Conservation (phyloP, 2,329 filamentous ascomycete species). For the Penicillium sclerotigenum region DNA sequence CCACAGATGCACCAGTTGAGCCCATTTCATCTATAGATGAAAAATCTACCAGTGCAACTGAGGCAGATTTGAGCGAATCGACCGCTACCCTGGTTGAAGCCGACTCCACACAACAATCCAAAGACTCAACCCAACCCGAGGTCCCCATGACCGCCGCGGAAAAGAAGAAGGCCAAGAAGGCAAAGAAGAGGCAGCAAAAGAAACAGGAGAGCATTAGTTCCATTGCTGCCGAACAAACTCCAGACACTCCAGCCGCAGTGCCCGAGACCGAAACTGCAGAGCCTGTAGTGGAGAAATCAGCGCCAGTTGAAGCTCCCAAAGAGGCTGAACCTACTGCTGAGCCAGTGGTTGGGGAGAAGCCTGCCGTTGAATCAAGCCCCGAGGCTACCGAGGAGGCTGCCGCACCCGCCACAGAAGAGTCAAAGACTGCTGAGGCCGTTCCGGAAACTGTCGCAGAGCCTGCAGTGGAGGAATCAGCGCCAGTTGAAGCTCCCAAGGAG, state of each 20-base stretch:
- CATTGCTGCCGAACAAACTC: conserved; percentile 3
- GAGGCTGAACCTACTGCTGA: background rate
- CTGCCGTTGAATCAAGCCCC: too few relatives aligned
- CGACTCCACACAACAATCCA: background rate
- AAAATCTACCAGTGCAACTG: conserved; percentile 2
- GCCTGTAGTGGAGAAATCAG: conserved; percentile 9
- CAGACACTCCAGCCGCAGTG: conserved; percentile 7
- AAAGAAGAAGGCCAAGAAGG: conserved; percentile 22
- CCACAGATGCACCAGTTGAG: conserved; percentile 19
- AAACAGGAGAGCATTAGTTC: conserved; percentile 15
- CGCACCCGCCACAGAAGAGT: too few relatives aligned
- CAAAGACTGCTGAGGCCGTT: too few relatives aligned
- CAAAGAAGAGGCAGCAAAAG: conserved; percentile 24
- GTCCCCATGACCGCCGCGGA: conserved; percentile 17
- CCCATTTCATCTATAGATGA: conserved; percentile 10
- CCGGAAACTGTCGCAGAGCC: conserved; percentile 11
- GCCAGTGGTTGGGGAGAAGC: conserved; percentile 2
- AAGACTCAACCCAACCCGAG: conserved; percentile 4
- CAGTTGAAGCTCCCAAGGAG: conserved; percentile 7
- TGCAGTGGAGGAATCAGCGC: conserved; percentile 7
- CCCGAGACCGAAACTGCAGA: conserved; percentile 10
- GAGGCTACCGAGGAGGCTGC: too few relatives aligned
- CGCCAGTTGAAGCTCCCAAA: conserved; percentile 6
- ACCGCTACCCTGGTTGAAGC: background rate
- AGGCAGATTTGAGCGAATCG: conserved; percentile 1